Evolutionary conservation across 75 land plant species (phyloP).

Genomic region (Adiantum capillusveneris): DNA sequence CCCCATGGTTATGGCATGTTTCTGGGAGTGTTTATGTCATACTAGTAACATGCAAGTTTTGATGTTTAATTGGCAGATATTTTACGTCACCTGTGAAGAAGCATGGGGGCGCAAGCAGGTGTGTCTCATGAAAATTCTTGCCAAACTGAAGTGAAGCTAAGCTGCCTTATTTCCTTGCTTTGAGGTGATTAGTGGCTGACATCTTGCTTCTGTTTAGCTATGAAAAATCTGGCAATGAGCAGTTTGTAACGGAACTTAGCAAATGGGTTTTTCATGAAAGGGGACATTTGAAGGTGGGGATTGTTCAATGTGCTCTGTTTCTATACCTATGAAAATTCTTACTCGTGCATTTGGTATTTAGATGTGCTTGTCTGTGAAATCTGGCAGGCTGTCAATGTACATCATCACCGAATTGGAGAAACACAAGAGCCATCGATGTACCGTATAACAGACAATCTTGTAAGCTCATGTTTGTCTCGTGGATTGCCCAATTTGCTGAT

Average conservation of each 20-base stretch:
- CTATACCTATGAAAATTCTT: background rate
- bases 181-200: background rate
- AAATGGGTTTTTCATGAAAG: constrained; percentile 98
- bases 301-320: background rate
- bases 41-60: too few relatives aligned
- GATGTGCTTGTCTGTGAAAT: too few relatives aligned
- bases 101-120: constrained; percentile 61
- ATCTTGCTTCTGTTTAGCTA: constrained; percentile 27
- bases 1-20: too few relatives aligned
- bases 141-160: background rate
- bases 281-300: constrained; percentile 86
- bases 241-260: constrained; percentile 79
- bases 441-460: constrained; percentile 88
- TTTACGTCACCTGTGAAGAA: constrained; percentile 65
- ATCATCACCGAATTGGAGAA: constrained; percentile 82
- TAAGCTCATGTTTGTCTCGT: constrained; percentile 16
- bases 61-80: constrained; percentile 32
- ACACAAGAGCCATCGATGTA: constrained; percentile 78
- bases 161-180: background rate
- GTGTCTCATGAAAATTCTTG: background rate
- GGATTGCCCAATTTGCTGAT: background rate
- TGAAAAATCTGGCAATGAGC: constrained; percentile 85
- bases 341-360: background rate
- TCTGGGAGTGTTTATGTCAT: too few relatives aligned
- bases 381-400: constrained; percentile 71